Evolutionary conservation across 805 yeast species (phyloP).

Genomic region (Lipomyces orientalis): DNA sequence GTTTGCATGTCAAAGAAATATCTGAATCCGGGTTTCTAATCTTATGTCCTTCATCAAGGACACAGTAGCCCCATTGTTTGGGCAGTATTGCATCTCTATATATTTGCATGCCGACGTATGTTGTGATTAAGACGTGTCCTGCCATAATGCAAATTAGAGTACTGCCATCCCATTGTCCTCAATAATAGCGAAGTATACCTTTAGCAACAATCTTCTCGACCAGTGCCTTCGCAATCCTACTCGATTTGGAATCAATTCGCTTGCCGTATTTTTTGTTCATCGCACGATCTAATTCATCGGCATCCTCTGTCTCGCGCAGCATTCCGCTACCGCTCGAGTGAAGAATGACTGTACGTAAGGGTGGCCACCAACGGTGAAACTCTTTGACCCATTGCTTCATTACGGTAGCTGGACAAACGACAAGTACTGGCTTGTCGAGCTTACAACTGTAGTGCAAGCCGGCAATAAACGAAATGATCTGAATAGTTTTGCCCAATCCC

Average conservation of each 20-base stretch:
- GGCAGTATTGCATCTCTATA: constrained; percentile 69
- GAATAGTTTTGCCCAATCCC: constrained; percentile 94
- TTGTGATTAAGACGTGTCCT: constrained; percentile 88
- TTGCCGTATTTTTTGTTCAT: constrained; percentile 49
- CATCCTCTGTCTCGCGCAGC: constrained; percentile 47
- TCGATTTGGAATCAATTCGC: constrained; percentile 40
- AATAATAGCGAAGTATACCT: neutral
- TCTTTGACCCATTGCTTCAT: constrained; percentile 97
- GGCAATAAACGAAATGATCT: constrained; percentile 87
- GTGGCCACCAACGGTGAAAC: constrained; percentile 98
- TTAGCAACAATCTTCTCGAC: constrained; percentile 35
- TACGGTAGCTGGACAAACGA: constrained; percentile 97
- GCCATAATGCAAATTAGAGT: constrained; percentile 30
- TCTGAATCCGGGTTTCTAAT: constrained; percentile 93
- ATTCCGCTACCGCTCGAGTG: constrained; percentile 94
- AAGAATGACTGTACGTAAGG: constrained; percentile 79
- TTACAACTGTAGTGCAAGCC: constrained; percentile 83
- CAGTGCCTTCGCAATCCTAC: constrained; percentile 38
- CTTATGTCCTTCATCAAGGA: constrained; percentile 95
- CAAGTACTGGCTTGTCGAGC: constrained; percentile 74
- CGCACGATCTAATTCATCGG: constrained; percentile 42
- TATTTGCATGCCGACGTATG: constrained; percentile 83
- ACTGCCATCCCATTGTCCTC: neutral
- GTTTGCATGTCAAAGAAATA: constrained; percentile 83
- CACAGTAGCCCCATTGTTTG: constrained; percentile 84